A percentile compares a stretch with the other conserved stretches of the same genome.
Conservation (phyloP, 73 alveolate genomes). For the Paramecium octaurelia region DNA sequence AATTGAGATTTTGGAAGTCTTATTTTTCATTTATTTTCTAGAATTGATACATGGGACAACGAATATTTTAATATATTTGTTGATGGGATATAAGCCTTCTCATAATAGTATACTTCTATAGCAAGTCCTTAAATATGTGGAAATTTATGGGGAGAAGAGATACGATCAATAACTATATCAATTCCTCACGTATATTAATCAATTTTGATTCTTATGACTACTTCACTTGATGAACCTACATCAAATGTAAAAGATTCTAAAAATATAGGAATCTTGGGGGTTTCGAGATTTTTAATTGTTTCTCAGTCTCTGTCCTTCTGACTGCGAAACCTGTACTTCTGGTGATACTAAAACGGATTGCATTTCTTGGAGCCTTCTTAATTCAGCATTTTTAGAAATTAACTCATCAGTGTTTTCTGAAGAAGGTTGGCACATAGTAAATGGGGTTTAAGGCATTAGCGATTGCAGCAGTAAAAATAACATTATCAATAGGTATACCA, state of each 20-base stretch:
- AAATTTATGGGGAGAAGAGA: background rate
- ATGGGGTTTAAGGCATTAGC: background rate
- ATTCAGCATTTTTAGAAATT: background rate
- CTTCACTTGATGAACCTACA: background rate
- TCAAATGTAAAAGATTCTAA: background rate
- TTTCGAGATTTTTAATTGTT: background rate
- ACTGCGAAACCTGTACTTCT: background rate
- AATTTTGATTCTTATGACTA: background rate
- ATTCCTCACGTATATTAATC: background rate
- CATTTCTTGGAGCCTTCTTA: background rate
- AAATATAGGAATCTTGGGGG: slow-evolving; percentile 5
- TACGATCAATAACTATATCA: background rate
- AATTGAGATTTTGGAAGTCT: background rate
- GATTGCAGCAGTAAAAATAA: background rate
- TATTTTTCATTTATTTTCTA: background rate
- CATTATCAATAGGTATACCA: background rate
- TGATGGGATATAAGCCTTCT: background rate
- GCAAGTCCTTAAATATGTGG: background rate
- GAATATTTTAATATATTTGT: background rate
- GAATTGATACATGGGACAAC: background rate
- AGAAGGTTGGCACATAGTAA: background rate
- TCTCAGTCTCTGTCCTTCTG: background rate
- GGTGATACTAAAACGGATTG: background rate
- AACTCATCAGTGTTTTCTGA: background rate
- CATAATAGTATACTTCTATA: background rate